These are phyloP conservation scores for Ascochyta viciae-villosae DNA, from an alignment of 2,329 filamentous ascomycete species.

Conservation along the genomic window DNA sequence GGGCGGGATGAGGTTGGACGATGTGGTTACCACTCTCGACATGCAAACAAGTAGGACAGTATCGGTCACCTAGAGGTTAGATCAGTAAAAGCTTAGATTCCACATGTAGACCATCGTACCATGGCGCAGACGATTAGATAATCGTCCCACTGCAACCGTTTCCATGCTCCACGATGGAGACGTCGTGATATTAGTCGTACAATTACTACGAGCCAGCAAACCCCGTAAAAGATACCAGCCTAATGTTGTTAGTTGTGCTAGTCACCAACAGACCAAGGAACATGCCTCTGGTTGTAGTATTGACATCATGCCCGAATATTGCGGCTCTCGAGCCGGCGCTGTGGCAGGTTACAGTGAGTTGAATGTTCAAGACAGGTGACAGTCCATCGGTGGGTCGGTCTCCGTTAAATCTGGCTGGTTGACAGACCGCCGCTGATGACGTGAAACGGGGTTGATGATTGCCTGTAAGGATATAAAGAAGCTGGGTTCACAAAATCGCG, in stretches of 20 bases:
- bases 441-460: conserved; percentile 15
- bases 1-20: conserved; percentile 47
- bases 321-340: conserved; percentile 13
- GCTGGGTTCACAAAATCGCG: conserved; percentile 5
- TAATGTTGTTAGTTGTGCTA: conserved; percentile 6
- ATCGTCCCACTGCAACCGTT: conserved; percentile 44
- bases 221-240: conserved; percentile 42
- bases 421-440: background rate
- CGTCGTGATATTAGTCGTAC: conserved; percentile 39
- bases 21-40: conserved; percentile 40
- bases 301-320: conserved; percentile 27
- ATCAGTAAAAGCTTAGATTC: conserved; percentile 9
- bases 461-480: conserved; percentile 4
- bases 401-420: conserved; percentile 3
- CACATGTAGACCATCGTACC: conserved; percentile 25
- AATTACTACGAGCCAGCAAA: conserved; percentile 45
- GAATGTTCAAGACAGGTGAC: background rate
- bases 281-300: conserved; percentile 39
- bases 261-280: background rate
- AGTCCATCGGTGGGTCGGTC: conserved; percentile 7
- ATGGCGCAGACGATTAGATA: conserved; percentile 46
- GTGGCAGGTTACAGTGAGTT: conserved; percentile 6
- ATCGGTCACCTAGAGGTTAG: conserved; percentile 34
- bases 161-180: conserved; percentile 43
- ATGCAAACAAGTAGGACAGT: conserved; percentile 45